phyloP scores from a whole-genome alignment of 164 flowering plant genomes.

The Platanus orientalis region DNA sequence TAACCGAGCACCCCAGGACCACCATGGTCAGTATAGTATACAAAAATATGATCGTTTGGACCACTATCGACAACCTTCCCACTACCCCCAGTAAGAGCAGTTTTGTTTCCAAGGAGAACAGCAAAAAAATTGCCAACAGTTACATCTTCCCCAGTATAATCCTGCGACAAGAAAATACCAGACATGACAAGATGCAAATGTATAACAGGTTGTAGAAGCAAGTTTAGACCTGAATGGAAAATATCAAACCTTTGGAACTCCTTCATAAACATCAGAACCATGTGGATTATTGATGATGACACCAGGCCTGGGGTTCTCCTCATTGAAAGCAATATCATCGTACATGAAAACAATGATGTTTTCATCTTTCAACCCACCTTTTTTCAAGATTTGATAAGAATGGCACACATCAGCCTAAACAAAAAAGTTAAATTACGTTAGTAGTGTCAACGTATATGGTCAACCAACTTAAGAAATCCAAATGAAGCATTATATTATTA shows the following conservation, averaged over 20 bases:
- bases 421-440: background rate
- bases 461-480: background rate
- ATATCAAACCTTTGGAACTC: constrained; percentile 75
- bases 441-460: background rate
- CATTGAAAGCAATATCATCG: too few species aligned
- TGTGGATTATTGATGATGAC: constrained; percentile 72
- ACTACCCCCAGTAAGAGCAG: constrained; percentile 77
- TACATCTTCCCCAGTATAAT: constrained; percentile 71
- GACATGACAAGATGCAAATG: background rate
- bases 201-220: background rate
- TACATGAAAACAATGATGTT: constrained; percentile 79
- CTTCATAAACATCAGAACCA: constrained; percentile 72
- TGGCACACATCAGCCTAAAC: constrained; percentile 84
- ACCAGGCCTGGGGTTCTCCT: constrained; percentile 80
- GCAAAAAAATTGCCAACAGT: constrained; percentile 72
- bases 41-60: constrained; percentile 74
- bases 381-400: constrained; percentile 82
- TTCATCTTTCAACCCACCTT: constrained; percentile 86
- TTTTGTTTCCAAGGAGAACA: constrained; percentile 74
- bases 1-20: constrained; percentile 91
- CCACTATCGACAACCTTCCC: constrained; percentile 84
- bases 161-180: constrained; percentile 45
- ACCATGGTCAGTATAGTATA: constrained; percentile 84
- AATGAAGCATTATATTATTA: background rate
- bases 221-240: background rate